phyloP scores from a whole-genome alignment of 2,329 filamentous ascomycete species.

The Chrysoporthe puriensis region DNA sequence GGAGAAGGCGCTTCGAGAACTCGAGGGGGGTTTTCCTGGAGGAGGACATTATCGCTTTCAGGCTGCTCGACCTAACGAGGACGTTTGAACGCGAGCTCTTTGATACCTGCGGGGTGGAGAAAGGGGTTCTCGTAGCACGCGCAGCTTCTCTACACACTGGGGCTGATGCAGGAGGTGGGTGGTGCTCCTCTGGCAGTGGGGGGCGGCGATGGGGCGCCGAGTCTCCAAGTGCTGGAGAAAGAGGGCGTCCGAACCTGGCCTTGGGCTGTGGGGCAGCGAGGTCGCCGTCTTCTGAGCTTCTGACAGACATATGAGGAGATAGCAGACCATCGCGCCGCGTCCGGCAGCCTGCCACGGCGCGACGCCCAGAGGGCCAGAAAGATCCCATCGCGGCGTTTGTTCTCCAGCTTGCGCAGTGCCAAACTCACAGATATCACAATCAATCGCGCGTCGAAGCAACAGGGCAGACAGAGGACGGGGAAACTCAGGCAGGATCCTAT shows the following conservation, averaged over 20 bases:
- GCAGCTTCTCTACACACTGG: neutral
- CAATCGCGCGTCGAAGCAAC: no score
- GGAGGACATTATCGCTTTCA: conserved; percentile 1
- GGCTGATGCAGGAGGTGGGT: neutral
- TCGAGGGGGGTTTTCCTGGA: neutral
- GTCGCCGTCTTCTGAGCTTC: neutral
- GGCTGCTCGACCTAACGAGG: neutral
- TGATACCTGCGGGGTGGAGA: neutral
- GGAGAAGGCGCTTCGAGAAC: neutral
- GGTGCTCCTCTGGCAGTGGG: neutral
- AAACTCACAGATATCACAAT: neutral
- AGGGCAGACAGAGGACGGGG: no score
- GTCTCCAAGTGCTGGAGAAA: neutral
- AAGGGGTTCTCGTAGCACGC: neutral
- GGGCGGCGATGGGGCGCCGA: neutral
- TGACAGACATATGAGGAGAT: neutral
- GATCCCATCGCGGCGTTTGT: neutral
- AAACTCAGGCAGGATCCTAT: no score
- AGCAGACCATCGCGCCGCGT: neutral
- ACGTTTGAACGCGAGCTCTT: neutral
- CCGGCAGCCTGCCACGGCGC: neutral
- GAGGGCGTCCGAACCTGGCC: neutral
- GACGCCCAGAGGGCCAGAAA: neutral
- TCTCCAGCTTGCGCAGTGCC: neutral
- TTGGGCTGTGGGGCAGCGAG: neutral